Conservation (phyloP, 257 asterid species). For the Nicotiana undulata region DNA sequence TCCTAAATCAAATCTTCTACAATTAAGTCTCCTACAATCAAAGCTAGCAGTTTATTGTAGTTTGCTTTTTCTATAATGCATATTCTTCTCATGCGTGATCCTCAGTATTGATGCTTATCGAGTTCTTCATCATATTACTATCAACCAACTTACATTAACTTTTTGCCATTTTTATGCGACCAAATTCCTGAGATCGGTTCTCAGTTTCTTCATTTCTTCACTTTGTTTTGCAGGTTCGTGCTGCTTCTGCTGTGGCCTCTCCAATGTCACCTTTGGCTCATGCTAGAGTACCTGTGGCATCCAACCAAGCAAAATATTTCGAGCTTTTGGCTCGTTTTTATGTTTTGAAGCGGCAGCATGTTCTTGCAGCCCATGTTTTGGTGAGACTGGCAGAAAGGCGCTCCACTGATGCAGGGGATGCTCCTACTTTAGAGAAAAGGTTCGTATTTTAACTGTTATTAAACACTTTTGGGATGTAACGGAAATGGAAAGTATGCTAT, state of each 20-base stretch:
- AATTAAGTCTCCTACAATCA: no score
- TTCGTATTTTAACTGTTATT: conserved; percentile 20
- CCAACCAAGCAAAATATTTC: conserved; percentile 60
- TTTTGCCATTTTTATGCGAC: not conserved
- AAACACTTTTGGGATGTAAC: not conserved
- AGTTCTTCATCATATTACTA: not conserved
- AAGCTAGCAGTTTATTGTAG: not conserved
- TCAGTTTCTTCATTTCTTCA: conserved; percentile 6
- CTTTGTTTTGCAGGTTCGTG: conserved; percentile 35
- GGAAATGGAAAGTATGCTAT: not conserved
- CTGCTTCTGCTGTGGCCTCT: conserved; percentile 39
- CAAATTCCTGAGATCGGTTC: not conserved
- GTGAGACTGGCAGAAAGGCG: conserved; percentile 91
- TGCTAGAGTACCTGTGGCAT: conserved; percentile 42
- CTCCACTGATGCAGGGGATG: conserved; percentile 56
- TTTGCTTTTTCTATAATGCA: not conserved
- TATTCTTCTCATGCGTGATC: not conserved
- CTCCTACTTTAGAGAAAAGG: conserved; percentile 93
- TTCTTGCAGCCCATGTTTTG: conserved; percentile 92
- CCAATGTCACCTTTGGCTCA: conserved; percentile 41
- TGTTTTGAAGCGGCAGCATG: conserved; percentile 82
- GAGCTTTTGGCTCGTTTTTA: conserved; percentile 94
- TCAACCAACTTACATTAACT: not conserved
- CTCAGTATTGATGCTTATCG: not conserved
- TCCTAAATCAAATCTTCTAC: no score